phyloP scores from a whole-genome alignment of 495 filamentous ascomycete genomes.

The Mytilinidion resinicola region DNA sequence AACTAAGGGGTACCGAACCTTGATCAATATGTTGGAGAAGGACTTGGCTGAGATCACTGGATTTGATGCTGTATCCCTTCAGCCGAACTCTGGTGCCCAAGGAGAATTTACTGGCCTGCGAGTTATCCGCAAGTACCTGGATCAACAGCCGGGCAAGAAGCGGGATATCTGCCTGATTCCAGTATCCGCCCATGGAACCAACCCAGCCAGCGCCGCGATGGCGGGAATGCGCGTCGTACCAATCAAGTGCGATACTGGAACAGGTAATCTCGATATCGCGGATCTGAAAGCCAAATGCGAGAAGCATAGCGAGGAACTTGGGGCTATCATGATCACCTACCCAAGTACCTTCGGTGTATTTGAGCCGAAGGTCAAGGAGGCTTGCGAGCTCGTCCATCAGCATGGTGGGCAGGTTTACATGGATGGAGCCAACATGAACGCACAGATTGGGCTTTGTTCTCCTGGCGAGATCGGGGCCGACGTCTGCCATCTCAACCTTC shows the following conservation, averaged over 20 bases:
- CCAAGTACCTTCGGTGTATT: constrained; percentile 96
- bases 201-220: constrained; percentile 95
- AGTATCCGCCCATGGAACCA: constrained; percentile 94
- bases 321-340: constrained; percentile 97
- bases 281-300: constrained; percentile 85
- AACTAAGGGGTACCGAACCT: constrained; percentile 59
- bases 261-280: constrained; percentile 82
- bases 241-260: constrained; percentile 82
- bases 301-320: constrained; percentile 78
- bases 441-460: constrained; percentile 94
- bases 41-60: constrained; percentile 85
- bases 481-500: constrained; percentile 95
- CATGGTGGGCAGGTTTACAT: constrained; percentile 96
- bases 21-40: constrained; percentile 65
- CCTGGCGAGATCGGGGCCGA: constrained; percentile 96
- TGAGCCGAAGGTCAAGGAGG: constrained; percentile 84
- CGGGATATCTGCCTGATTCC: constrained; percentile 95
- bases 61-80: constrained; percentile 82
- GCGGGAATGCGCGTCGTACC: constrained; percentile 94
- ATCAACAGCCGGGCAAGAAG: constrained; percentile 55
- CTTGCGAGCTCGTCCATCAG: constrained; percentile 76
- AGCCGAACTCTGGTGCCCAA: constrained; percentile 96
- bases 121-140: constrained; percentile 81
- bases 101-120: constrained; percentile 95
- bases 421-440: constrained; percentile 99